Base-by-base conservation (phyloP, 768 basidiomycete species). In the Boletus bicolor region DNA sequence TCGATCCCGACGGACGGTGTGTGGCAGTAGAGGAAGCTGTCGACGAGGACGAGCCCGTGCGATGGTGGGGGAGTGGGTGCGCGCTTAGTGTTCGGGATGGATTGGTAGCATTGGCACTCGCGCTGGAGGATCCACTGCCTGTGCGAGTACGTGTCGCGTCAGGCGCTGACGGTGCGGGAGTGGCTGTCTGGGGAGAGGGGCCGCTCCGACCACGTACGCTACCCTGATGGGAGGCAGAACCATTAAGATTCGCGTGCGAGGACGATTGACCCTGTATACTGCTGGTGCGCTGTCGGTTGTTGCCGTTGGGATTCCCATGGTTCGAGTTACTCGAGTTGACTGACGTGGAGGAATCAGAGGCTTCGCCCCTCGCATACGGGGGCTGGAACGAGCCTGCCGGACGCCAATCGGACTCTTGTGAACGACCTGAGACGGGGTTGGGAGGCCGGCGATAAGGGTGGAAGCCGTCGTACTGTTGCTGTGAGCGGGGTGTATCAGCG, bases 361-460 rank as follows among this genome's bases (percentile, higher is more conserved):
- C 90, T 54, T 92, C 90, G 24, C 83, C 79, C 55, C 89, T 85
- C 28, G 82, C 85, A 69, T 92, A 93, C 0, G 91, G 90, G 9
- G 89, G 88, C 60, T 86, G 85, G 57, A 86, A 84, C 6, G 76
- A 66, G 10, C 74, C 74, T 24, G 62, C 47, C 5, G 76, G 64
- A 50, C 82, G 80, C 80, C 84, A 81, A 52, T 87, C 85, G 44
- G 61, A 51, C 34, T 65, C 65, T 37, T 65, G 66, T 3, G 64
- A 10, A 10, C 71, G 66, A 15, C 74, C 68, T 64, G 73, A 19
- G 69, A 64, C 19, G 53, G 59, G 5, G 52, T 56, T 61, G 28
- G 71, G 77, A 21, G 89, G 88, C 14, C 89, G 82, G 53, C 89
- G 86, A 77, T 91, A 91, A 52, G 90, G 90, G 69, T 91, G 89